Conservation (phyloP, 2,329 filamentous ascomycete genomes). For the Pseudogymnoascus sp. region DNA sequence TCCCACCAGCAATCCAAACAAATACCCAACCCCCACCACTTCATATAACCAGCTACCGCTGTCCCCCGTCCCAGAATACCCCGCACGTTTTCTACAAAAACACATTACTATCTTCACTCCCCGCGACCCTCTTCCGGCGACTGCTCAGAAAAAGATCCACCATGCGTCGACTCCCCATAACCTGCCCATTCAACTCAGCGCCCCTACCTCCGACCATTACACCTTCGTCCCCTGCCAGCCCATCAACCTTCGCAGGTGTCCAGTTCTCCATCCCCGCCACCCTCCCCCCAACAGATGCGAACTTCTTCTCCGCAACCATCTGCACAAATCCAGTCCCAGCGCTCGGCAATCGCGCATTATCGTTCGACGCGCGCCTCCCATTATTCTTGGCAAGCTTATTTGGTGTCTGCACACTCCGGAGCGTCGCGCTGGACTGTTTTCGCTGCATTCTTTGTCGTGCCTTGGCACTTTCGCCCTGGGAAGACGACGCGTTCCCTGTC, state of each 20-base stretch:
- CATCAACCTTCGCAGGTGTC: constrained; percentile 16
- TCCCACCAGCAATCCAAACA: background rate
- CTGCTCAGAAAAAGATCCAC: constrained; percentile 48
- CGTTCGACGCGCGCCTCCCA: constrained; percentile 11
- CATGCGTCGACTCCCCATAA: constrained; percentile 43
- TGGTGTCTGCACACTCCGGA: constrained; percentile 22
- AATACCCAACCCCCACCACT: background rate
- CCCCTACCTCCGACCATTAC: constrained; percentile 15
- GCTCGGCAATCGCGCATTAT: constrained; percentile 17
- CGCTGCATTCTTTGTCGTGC: constrained; percentile 22
- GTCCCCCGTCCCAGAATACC: background rate
- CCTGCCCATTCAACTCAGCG: constrained; percentile 27
- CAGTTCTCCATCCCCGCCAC: constrained; percentile 12
- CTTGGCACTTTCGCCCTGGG: constrained; percentile 12
- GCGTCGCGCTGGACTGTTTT: constrained; percentile 16
- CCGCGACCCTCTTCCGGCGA: constrained; percentile 36
- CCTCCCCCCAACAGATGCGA: constrained; percentile 18
- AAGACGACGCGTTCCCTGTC: constrained; percentile 13
- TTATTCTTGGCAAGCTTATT: constrained; percentile 23
- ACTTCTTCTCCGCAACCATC: constrained; percentile 27
- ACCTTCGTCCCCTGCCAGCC: constrained; percentile 17
- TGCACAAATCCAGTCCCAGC: constrained; percentile 19
- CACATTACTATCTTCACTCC: constrained; percentile 31
- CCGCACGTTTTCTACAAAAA: background rate
- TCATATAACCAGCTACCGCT: background rate